Conservation (phyloP, 768 basidiomycete species). For the Boletus eberwhitei region DNA sequence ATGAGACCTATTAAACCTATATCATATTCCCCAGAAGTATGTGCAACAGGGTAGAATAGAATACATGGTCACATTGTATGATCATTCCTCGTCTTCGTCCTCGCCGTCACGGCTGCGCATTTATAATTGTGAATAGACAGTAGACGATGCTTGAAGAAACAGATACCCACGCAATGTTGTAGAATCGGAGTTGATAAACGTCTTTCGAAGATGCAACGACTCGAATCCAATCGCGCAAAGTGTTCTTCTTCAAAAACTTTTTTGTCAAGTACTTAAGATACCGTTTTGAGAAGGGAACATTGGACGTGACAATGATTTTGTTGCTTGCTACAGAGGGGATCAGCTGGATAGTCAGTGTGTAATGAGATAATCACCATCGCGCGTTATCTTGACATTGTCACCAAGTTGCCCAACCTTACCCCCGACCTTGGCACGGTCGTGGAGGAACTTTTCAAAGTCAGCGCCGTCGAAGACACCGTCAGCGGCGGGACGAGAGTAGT, state of each 20-base stretch:
- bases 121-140: background rate
- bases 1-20: background rate
- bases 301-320: constrained; percentile 82
- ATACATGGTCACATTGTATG: background rate
- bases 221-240: constrained; percentile 94
- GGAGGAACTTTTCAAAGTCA: constrained; percentile 82
- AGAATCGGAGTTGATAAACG: constrained; percentile 92
- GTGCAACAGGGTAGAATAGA: background rate
- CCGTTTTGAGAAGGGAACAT: constrained; percentile 90
- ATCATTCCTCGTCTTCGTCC: constrained; percentile 53
- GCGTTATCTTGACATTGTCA: constrained; percentile 81
- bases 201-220: constrained; percentile 95
- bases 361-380: constrained; percentile 63
- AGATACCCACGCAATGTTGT: constrained; percentile 76
- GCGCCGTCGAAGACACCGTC: constrained; percentile 61
- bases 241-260: constrained; percentile 99
- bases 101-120: constrained; percentile 42
- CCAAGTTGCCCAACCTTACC: constrained; percentile 90
- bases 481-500: constrained; percentile 79
- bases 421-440: constrained; percentile 92
- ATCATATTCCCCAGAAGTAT: constrained; percentile 7
- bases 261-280: constrained; percentile 99
- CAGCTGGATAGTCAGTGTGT: background rate
- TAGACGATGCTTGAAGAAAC: background rate
- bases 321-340: constrained; percentile 51